A percentile compares a stretch with the other conserved stretches of the same genome.
Conservation (phyloP, 495 filamentous ascomycete genomes). For the Trichoderma erinaceum region DNA sequence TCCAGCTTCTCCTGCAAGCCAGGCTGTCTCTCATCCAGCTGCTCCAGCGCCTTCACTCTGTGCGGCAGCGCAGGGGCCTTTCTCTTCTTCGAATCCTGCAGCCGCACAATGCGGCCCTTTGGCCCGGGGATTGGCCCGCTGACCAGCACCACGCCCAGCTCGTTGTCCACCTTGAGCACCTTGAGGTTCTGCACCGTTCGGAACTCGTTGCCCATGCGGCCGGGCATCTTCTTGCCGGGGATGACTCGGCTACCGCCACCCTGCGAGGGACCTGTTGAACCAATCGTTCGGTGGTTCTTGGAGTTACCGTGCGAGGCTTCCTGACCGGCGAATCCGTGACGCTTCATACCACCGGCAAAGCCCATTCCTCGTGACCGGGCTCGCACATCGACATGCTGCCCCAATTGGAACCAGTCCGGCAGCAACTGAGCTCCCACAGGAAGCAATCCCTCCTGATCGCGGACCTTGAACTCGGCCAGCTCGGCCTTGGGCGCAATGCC, state of each 20-base stretch:
- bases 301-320: conserved; percentile 91
- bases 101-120: conserved; percentile 71
- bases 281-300: conserved; percentile 82
- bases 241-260: conserved; percentile 86
- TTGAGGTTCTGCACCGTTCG: conserved; percentile 86
- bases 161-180: conserved; percentile 77
- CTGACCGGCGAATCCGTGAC: conserved; percentile 81
- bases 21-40: conserved; percentile 33
- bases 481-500: conserved; percentile 74
- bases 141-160: conserved; percentile 80
- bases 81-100: conserved; percentile 92
- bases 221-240: conserved; percentile 96
- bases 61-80: conserved; percentile 60
- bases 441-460: conserved; percentile 63
- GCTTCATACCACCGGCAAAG: conserved; percentile 96
- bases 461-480: conserved; percentile 83
- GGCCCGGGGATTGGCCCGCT: conserved; percentile 80
- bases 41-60: conserved; percentile 24
- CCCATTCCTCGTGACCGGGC: conserved; percentile 74
- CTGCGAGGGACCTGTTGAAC: conserved; percentile 79
- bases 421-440: conserved; percentile 64
- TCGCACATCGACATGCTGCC: conserved; percentile 83
- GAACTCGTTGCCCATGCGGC: conserved; percentile 81
- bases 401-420: conserved; percentile 82
- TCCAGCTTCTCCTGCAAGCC: conserved; percentile 32